Evolutionary conservation across 257 asterid genomes (phyloP).

Genomic region (Solanum dulcamara): DNA sequence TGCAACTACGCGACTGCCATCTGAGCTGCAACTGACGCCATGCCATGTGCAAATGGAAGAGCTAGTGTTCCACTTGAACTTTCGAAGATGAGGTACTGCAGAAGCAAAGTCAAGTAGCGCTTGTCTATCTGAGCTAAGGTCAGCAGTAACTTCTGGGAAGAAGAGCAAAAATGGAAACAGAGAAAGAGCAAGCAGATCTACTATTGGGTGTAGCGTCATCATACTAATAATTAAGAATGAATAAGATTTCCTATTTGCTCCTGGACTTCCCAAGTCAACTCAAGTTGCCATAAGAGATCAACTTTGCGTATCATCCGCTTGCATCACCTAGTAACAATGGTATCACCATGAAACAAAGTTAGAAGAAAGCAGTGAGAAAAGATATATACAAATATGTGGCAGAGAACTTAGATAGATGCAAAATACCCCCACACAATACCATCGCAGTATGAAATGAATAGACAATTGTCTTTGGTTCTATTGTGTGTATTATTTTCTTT

Average conservation of each 20-base stretch:
- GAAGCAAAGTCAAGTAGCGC: constrained; percentile 64
- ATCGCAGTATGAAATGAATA: not conserved
- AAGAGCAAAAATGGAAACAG: constrained; percentile 11
- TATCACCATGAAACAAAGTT: not conserved
- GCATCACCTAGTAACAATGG: not conserved
- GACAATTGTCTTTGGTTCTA: not conserved
- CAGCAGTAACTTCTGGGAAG: constrained; percentile 10
- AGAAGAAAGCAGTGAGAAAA: not conserved
- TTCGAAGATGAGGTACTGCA: constrained; percentile 39
- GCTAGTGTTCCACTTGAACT: constrained; percentile 38
- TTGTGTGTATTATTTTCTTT: not conserved
- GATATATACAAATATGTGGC: not conserved
- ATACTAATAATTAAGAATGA: not conserved
- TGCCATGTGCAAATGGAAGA: constrained; percentile 55
- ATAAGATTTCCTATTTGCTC: not conserved
- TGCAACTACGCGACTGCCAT: constrained; percentile 30
- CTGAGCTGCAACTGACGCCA: constrained; percentile 49
- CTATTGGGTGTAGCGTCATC: constrained; percentile 18
- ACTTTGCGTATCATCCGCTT: not conserved
- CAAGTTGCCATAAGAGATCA: not conserved
- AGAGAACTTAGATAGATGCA: not conserved
- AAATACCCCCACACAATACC: not conserved
- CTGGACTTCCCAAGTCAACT: not conserved
- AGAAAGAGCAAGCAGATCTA: not conserved
- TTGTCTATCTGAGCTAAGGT: constrained; percentile 50